Evolutionary conservation across 306 rosid genomes (phyloP), one percentile per base, ranked within the genome.

Genomic region (Gastrolobium villosum): DNA sequence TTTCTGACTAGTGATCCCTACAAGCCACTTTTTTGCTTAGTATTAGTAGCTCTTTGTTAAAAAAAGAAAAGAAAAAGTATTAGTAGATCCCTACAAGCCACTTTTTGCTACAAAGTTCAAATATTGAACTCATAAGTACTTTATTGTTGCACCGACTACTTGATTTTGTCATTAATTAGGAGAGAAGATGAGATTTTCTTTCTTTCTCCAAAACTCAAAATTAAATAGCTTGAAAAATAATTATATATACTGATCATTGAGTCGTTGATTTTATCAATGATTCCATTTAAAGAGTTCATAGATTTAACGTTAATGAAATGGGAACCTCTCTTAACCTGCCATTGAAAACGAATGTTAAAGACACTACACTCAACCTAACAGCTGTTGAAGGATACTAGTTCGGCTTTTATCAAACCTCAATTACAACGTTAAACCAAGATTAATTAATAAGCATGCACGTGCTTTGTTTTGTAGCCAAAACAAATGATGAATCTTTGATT

Each of bases 281-380:
- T 63, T 73, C 63, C 32, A 63, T 54, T 77, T 65, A 53, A 70
- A 66, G 57, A 30, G 40, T 65, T 46, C 50, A 41, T 34, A 50
- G 26, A 37, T 3, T 32, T 5, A 52, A 65, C 48, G 61, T 43
- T 77, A 64, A 71, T 77, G 79, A 74, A 65, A 64, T 53, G 41
- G 37, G 70, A 70, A 77, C 63, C 79, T 70, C 65, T 26, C 75
- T 53, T 60, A 49, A 79, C 43, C 37, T 28, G 65, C 61, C 44
- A 55, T 65, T 72, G 76, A 77, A 65, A 65, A 62, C 10, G 62
- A 46, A 71, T 65, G 62, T 57, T 70, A 62, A 61, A 40, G 64
- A 46, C 77, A 74, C 15, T 56, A 39, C 50, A 65, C 34, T 76
- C 56, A 56, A 70, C 74, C 79, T 65, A 82, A 71, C 66, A 73